Conservation (phyloP, 179 eudicot species). For the Gypsophila paniculata region DNA sequence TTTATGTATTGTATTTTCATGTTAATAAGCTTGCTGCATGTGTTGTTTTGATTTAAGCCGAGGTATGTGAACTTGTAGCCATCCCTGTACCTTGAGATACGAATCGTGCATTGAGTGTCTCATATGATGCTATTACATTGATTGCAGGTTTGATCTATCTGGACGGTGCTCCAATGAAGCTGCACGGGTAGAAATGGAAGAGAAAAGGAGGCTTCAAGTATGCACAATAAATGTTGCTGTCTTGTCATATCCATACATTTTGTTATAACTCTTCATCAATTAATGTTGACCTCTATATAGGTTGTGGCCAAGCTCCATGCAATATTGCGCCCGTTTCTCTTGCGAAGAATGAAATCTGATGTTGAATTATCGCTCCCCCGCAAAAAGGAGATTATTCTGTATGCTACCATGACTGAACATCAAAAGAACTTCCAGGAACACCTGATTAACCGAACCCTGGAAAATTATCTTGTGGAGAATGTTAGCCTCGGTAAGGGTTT, state of each 20-base stretch:
- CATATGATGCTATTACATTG: neutral
- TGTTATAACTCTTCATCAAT: neutral
- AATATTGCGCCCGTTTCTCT: constrained; percentile 91
- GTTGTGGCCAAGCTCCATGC: constrained; percentile 91
- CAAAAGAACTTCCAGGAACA: constrained; percentile 84
- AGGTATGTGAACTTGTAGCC: neutral
- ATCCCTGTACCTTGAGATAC: neutral
- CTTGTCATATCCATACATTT: neutral
- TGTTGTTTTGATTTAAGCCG: neutral
- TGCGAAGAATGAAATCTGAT: constrained; percentile 88
- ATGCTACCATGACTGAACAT: constrained; percentile 85
- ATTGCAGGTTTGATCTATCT: constrained; percentile 81
- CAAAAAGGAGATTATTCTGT: constrained; percentile 89
- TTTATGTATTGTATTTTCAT: neutral
- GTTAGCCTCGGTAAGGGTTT: constrained; percentile 38
- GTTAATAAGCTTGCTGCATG: neutral
- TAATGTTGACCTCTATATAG: constrained; percentile 31
- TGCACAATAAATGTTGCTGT: neutral
- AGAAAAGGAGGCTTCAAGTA: constrained; percentile 81
- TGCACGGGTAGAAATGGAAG: constrained; percentile 65
- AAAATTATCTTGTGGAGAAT: constrained; percentile 50
- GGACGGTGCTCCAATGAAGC: constrained; percentile 68
- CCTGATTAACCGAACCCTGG: constrained; percentile 63
- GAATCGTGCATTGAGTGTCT: constrained; percentile 6
- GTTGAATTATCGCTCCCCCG: constrained; percentile 84